Conservation (phyloP, 2,329 filamentous ascomycete genomes). For the Ceratocystis albifundus region DNA sequence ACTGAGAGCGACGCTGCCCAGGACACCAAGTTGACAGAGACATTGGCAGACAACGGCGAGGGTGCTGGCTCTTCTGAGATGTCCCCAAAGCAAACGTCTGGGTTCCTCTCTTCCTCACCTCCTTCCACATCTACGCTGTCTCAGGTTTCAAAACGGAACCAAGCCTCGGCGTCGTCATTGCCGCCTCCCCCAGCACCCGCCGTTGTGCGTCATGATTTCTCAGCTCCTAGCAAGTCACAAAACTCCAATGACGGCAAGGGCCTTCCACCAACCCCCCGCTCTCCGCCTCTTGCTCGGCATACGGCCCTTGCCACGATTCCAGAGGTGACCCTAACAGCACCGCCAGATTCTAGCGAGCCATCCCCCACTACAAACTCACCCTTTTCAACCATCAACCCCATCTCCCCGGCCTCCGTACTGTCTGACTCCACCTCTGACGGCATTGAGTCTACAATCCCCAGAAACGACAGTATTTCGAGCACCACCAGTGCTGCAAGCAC, state of each 20-base stretch:
- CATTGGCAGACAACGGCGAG: background rate
- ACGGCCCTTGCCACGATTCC: slow-evolving; percentile 35
- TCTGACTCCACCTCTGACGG: slow-evolving; percentile 8
- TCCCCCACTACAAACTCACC: slow-evolving; percentile 16
- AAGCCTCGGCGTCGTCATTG: background rate
- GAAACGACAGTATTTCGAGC: slow-evolving; percentile 15
- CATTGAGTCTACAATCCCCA: slow-evolving; percentile 2
- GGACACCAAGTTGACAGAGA: background rate
- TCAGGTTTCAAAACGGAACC: background rate
- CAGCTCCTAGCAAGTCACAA: slow-evolving; percentile 6
- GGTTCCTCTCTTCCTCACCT: background rate
- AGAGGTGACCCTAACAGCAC: slow-evolving; percentile 29
- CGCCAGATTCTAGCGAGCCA: slow-evolving; percentile 20
- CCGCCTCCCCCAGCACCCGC: background rate
- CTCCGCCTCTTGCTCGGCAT: slow-evolving; percentile 22
- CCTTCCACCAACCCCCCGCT: background rate
- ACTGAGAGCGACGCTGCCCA: background rate
- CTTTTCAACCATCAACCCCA: slow-evolving; percentile 17
- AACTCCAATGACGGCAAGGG: background rate
- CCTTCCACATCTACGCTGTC: background rate
- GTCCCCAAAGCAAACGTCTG: background rate
- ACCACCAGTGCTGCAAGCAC: background rate
- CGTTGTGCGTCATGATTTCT: background rate
- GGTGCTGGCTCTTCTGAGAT: background rate
- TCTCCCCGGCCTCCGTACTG: slow-evolving; percentile 13